phyloP scores from a whole-genome alignment of 805 yeast genomes.

The Barnettozyma pratensis region DNA sequence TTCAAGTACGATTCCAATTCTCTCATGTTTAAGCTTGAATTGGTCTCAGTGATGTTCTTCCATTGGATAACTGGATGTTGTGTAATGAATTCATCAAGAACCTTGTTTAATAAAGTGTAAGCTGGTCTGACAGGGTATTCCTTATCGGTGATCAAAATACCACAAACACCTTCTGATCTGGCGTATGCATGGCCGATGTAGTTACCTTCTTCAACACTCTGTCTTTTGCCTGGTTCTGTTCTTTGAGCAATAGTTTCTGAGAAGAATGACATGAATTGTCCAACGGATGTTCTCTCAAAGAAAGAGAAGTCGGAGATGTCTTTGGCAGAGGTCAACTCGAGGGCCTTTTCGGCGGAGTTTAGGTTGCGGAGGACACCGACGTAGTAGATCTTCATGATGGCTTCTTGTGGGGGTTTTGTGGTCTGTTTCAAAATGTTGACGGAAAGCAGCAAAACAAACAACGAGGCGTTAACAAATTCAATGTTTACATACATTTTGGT shows the following conservation, averaged over 20 bases:
- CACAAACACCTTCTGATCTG: slow-evolving; percentile 85
- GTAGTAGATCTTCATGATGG: slow-evolving; percentile 79
- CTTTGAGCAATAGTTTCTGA: slow-evolving; percentile 86
- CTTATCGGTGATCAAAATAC: slow-evolving; percentile 87
- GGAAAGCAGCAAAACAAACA: background rate
- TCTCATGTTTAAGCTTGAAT: slow-evolving; percentile 44
- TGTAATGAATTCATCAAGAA: slow-evolving; percentile 84
- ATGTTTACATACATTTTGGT: background rate
- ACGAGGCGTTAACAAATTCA: background rate
- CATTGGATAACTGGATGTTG: slow-evolving; percentile 75
- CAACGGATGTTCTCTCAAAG: slow-evolving; percentile 78
- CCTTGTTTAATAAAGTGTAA: slow-evolving; percentile 83
- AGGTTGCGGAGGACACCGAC: slow-evolving; percentile 74
- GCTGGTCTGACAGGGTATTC: slow-evolving; percentile 98
- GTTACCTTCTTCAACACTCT: slow-evolving; percentile 80
- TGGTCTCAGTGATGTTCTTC: slow-evolving; percentile 44
- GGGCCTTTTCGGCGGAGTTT: slow-evolving; percentile 49
- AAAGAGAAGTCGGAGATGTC: slow-evolving; percentile 85
- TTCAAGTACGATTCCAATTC: slow-evolving; percentile 64
- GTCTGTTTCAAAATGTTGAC: background rate
- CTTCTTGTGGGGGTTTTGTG: background rate
- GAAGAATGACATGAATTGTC: slow-evolving; percentile 93
- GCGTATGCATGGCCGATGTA: slow-evolving; percentile 91
- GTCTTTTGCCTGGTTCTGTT: slow-evolving; percentile 87
- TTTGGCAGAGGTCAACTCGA: slow-evolving; percentile 74